Conservation (phyloP, 305 asterid species). For the Solanum hybrid region DNA sequence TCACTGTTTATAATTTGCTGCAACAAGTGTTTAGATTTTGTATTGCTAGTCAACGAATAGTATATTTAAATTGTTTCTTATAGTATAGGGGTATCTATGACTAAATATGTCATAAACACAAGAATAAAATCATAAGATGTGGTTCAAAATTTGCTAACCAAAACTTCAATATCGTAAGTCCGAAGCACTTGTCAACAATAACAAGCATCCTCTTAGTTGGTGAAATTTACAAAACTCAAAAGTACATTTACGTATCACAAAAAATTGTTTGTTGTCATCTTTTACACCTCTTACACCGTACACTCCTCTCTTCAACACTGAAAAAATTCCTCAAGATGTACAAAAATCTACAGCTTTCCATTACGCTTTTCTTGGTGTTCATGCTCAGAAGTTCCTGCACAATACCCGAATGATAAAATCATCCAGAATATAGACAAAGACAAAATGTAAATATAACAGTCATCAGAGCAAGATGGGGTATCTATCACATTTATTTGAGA, state of each 20-base stretch:
- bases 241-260: not conserved
- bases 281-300: too few relatives aligned
- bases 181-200: not conserved
- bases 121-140: too few relatives aligned
- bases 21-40: too few relatives aligned
- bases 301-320: not conserved
- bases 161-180: too few relatives aligned
- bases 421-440: not conserved
- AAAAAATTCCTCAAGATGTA: not conserved
- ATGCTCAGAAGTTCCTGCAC: not conserved
- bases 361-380: not conserved
- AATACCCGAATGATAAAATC: too few relatives aligned
- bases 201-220: not conserved
- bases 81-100: not conserved
- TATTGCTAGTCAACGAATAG: too few relatives aligned
- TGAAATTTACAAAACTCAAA: not conserved
- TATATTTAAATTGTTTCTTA: too few relatives aligned
- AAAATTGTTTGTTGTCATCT: too few relatives aligned
- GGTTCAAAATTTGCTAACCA: not conserved
- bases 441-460: too few relatives aligned
- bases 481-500: too few relatives aligned
- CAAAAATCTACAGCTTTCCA: not conserved
- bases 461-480: not conserved
- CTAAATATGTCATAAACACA: not conserved
- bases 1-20: too few relatives aligned